These are phyloP conservation scores for Tricholomella constricta DNA, from an alignment of 768 basidiomycete species.

Conservation along the genomic window DNA sequence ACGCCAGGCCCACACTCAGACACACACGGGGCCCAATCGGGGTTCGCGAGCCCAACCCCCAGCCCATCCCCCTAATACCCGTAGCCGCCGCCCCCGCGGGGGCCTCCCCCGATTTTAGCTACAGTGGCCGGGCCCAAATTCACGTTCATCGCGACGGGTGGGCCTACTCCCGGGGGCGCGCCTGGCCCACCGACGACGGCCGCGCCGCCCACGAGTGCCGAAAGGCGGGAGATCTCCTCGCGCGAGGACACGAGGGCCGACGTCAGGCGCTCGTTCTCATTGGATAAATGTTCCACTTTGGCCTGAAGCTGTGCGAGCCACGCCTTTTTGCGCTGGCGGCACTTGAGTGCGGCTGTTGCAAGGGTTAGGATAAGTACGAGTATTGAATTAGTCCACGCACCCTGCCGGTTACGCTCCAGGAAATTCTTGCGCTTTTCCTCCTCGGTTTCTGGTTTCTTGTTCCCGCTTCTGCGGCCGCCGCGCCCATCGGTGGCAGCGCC, in stretches of 20 bases:
- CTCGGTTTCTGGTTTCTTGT: conserved; percentile 91
- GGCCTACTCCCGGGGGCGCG: conserved; percentile 28
- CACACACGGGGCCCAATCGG: too few species aligned
- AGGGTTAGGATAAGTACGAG: background rate
- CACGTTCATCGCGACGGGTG: conserved; percentile 51
- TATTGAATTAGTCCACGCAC: conserved; percentile 43
- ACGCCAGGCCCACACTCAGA: too few species aligned
- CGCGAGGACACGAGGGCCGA: conserved; percentile 83
- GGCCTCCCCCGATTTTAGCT: conserved; percentile 30
- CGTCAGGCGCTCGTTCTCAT: conserved; percentile 94
- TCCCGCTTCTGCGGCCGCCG: too few species aligned
- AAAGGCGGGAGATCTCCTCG: conserved; percentile 89
- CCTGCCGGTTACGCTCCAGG: conserved; percentile 95
- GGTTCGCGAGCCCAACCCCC: too few species aligned
- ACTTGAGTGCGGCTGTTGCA: conserved; percentile 88
- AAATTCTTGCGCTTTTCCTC: conserved; percentile 98
- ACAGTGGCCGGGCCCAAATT: conserved; percentile 31
- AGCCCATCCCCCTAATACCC: conserved; percentile 31
- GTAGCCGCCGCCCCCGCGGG: conserved; percentile 40
- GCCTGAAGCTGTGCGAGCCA: conserved; percentile 93
- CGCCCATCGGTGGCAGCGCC: conserved; percentile 16
- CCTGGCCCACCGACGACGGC: conserved; percentile 48
- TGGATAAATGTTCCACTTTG: conserved; percentile 89
- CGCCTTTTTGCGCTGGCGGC: conserved; percentile 98
- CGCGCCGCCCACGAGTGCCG: conserved; percentile 67